These are phyloP conservation scores for Elsinoe batatas DNA, from an alignment of 2,329 filamentous ascomycete species.

Conservation along the genomic window DNA sequence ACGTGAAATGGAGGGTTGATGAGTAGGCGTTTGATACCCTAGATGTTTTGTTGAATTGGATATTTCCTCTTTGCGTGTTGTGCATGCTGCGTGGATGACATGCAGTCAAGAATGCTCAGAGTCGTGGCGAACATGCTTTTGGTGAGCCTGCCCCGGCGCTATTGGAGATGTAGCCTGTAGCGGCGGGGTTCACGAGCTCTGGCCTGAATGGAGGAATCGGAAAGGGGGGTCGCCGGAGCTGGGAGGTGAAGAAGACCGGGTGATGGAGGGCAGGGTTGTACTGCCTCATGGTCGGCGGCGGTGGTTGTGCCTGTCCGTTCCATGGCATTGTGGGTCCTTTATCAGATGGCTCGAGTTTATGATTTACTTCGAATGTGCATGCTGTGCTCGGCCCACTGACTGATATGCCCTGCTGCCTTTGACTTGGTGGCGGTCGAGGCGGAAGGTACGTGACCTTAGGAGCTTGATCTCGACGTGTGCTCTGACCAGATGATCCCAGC, in stretches of 20 bases:
- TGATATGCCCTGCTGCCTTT: background rate
- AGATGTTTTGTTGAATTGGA: background rate
- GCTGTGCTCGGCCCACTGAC: background rate
- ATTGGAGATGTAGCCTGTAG: constrained; percentile 33
- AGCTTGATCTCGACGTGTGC: background rate
- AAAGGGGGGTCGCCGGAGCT: constrained; percentile 48
- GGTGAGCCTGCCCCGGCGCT: background rate
- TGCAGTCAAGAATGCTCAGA: background rate
- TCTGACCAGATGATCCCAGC: background rate
- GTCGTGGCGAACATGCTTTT: background rate
- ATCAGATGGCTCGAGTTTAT: too few relatives aligned
- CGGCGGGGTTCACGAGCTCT: constrained; percentile 33
- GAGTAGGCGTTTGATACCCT: background rate
- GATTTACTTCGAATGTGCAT: constrained; percentile 20
- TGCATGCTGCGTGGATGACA: background rate
- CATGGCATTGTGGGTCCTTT: too few relatives aligned
- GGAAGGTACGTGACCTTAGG: background rate
- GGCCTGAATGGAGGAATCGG: constrained; percentile 29
- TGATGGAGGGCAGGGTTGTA: constrained; percentile 54
- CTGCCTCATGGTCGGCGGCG: constrained; percentile 28
- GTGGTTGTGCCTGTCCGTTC: constrained; percentile 36
- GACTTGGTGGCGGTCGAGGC: background rate
- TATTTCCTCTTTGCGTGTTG: background rate
- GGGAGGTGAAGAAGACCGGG: constrained; percentile 66
- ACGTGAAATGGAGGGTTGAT: background rate